A percentile compares a stretch with the other conserved stretches of the same genome.
Conservation (phyloP, 2,329 filamentous ascomycete species). For the Curvularia eragrostidis region DNA sequence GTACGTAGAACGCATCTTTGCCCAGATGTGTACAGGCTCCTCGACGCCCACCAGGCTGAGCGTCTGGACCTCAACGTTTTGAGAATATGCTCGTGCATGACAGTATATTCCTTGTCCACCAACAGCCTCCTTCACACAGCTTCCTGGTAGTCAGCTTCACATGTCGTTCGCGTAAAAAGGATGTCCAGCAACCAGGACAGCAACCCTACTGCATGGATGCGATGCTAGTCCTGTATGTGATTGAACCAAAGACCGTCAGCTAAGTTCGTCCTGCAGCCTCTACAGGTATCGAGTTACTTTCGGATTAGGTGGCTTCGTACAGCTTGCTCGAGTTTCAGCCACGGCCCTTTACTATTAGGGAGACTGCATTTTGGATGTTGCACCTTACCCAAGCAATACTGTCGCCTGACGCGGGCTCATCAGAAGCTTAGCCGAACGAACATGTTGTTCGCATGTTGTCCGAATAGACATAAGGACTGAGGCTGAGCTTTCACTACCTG, state of each 20-base stretch:
- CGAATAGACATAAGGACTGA: slow-evolving; percentile 18
- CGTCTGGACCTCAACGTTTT: not conserved
- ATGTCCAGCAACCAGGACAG: slow-evolving; percentile 13
- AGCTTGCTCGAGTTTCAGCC: slow-evolving; percentile 31
- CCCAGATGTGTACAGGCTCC: not conserved
- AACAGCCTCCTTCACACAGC: not conserved
- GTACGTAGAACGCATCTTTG: not conserved
- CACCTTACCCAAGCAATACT: slow-evolving; percentile 27
- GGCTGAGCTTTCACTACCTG: slow-evolving; percentile 17
- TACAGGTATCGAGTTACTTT: slow-evolving; percentile 9
- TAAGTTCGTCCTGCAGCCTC: slow-evolving; percentile 21
- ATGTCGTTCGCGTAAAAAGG: not conserved
- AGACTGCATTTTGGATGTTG: slow-evolving; percentile 15
- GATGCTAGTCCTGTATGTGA: slow-evolving; percentile 19
- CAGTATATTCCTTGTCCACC: not conserved
- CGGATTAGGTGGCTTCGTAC: slow-evolving; percentile 18
- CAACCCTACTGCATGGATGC: slow-evolving; percentile 20
- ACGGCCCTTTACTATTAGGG: slow-evolving; percentile 27
- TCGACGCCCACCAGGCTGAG: not conserved
- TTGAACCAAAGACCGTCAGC: slow-evolving; percentile 16
- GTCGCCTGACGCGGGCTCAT: slow-evolving; percentile 16
- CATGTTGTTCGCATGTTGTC: slow-evolving; percentile 10
- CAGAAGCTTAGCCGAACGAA: slow-evolving; percentile 23
- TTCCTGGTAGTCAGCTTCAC: not conserved
- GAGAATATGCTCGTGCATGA: not conserved